phyloP scores from a whole-genome alignment of 2,329 filamentous ascomycete species.

The Pleomassaria siparia region DNA sequence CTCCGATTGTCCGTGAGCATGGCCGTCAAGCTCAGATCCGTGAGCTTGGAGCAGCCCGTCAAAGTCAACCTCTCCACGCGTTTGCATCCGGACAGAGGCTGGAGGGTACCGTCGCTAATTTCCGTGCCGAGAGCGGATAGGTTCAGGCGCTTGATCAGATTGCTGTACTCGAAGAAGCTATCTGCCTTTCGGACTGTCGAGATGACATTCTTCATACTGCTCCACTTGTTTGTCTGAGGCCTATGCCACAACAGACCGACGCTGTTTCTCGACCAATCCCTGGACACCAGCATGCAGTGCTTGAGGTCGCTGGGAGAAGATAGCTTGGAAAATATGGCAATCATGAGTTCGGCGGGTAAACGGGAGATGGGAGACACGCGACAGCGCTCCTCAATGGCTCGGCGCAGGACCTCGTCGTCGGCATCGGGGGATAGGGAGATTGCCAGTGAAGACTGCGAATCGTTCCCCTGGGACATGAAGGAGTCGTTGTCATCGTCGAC shows the following conservation, averaged over 20 bases:
- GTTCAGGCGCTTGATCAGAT: constrained; percentile 90
- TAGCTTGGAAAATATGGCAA: constrained; percentile 86
- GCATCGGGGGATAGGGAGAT: constrained; percentile 77
- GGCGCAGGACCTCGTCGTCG: constrained; percentile 64
- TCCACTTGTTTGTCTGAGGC: constrained; percentile 85
- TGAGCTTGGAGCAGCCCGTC: constrained; percentile 83
- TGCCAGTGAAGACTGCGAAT: constrained; percentile 89
- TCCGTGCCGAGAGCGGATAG: constrained; percentile 74
- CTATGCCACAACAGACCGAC: constrained; percentile 95
- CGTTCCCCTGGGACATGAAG: constrained; percentile 78
- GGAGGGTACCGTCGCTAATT: constrained; percentile 86
- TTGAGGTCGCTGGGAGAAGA: constrained; percentile 74
- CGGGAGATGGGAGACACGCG: constrained; percentile 78
- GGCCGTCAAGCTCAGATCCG: constrained; percentile 78
- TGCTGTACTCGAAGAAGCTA: constrained; percentile 86
- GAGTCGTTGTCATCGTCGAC: constrained; percentile 94
- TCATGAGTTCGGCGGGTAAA: constrained; percentile 91
- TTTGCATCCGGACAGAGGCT: constrained; percentile 80
- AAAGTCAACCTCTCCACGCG: constrained; percentile 89
- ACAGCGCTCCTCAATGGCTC: constrained; percentile 62
- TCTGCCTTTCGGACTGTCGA: constrained; percentile 69
- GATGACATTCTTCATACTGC: constrained; percentile 78
- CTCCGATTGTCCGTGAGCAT: constrained; percentile 78
- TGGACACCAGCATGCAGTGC: constrained; percentile 91
- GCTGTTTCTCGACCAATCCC: constrained; percentile 87